Base-by-base conservation (phyloP, 2,329 filamentous ascomycete species). In the Apiospora sp. region DNA sequence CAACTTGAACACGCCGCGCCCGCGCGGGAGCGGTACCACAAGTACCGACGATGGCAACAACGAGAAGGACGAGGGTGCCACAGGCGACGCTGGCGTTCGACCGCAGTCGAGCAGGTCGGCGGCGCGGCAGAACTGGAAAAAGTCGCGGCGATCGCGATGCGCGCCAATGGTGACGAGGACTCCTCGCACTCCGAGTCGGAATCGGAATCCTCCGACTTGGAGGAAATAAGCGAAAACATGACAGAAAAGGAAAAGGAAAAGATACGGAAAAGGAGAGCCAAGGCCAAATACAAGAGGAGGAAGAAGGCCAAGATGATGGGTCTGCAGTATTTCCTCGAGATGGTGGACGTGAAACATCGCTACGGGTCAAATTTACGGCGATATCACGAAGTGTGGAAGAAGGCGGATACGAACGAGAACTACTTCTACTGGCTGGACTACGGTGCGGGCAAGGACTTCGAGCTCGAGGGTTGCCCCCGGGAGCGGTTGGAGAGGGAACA, bases 371-470 rank as follows among this genome's bases (percentile, higher is more conserved):
- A 96, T 76, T 82, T 98, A 69, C 87, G 93, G 44, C 88, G 90
- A 44, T 98, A 98, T 77, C 95, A 98, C 78, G 89, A 91, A 73
- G 90, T 93, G 75, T 98, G 95, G 95, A 94, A 94, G 81, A 90
- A 88, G 73, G 86, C 90, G 1, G 86, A 93, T 41, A 96, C 94
- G 0, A 89, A 91, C 5, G 92, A 98, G 80, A 97, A 96, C 79
- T 98, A 95, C 87, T 98, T 98, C 81, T 96, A 95, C 83, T 98
- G 95, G 95, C 86, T 98, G 1, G 95, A 98, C 80, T 87, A 93
- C 73, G 95, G 95, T 6, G 92, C 92, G 68, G 95, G 95, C 0
- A 90, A 86, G 76, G 81, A 88, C 51, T 80, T 96, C 61, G 92
- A 96, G 75, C 84, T 96, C 16, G 88, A 90, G 4, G 87, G 89